phyloP scores from a whole-genome alignment of 1,139 yeast genomes.

The Saccharomycopsis hybrid region DNA sequence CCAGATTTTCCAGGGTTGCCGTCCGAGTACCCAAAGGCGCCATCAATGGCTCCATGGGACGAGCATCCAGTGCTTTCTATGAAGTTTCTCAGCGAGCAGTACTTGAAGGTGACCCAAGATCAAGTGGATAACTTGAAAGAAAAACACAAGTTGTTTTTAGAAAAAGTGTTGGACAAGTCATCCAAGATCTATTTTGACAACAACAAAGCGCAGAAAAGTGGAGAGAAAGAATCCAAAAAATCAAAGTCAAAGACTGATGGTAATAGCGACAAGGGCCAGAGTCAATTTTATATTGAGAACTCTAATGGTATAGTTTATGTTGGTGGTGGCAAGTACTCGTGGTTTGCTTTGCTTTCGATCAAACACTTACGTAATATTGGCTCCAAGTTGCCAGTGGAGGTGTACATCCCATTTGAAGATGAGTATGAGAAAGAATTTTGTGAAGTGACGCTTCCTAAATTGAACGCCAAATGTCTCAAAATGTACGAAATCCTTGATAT shows the following conservation, averaged over 20 bases:
- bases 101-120: slow-evolving; percentile 44
- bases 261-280: no score
- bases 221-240: no score
- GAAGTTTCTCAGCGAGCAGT: slow-evolving; percentile 23
- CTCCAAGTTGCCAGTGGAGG: slow-evolving; percentile 52
- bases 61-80: slow-evolving; percentile 11
- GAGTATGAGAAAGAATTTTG: slow-evolving; percentile 71
- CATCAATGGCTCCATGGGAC: slow-evolving; percentile 18
- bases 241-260: no score
- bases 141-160: slow-evolving; percentile 36
- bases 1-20: slow-evolving; percentile 14
- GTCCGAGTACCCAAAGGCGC: slow-evolving; percentile 16
- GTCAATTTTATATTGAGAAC: slow-evolving; percentile 13
- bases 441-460: slow-evolving; percentile 52
- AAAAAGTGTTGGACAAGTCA: slow-evolving; percentile 1
- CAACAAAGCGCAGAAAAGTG: slow-evolving; percentile 4
- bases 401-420: slow-evolving; percentile 44
- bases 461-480: slow-evolving; percentile 64
- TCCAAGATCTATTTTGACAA: slow-evolving; percentile 1
- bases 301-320: slow-evolving; percentile 51
- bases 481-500: slow-evolving; percentile 33
- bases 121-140: slow-evolving; percentile 42
- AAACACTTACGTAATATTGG: slow-evolving; percentile 48
- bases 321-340: slow-evolving; percentile 55
- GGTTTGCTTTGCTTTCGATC: slow-evolving; percentile 47